Evolutionary conservation across 108 stramenopile genomes (phyloP).

Genomic region (Cyclotella atomus): DNA sequence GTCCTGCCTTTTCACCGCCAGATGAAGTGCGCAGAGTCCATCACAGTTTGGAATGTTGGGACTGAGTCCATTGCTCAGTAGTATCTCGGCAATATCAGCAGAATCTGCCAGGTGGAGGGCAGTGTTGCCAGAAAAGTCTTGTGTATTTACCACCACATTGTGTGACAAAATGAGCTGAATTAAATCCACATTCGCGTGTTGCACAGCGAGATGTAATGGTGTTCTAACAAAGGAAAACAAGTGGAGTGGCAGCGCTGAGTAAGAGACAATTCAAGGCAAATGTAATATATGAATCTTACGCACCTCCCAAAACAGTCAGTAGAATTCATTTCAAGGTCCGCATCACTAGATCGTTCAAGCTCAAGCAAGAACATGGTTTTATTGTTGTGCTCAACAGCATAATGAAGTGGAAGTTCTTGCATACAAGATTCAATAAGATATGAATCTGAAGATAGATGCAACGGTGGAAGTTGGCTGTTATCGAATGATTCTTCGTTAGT

Average conservation of each 20-base stretch:
- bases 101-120: conserved; percentile 70
- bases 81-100: conserved; percentile 51
- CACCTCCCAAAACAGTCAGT: conserved; percentile 41
- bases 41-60: conserved; percentile 88
- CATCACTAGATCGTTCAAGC: conserved; percentile 24
- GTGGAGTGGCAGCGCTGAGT: neutral
- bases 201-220: conserved; percentile 79
- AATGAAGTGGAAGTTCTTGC: conserved; percentile 37
- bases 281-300: conserved; percentile 1
- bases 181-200: conserved; percentile 47
- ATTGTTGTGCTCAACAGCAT: conserved; percentile 29
- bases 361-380: conserved; percentile 28
- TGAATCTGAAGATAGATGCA: conserved; percentile 19
- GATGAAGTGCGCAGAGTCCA: conserved; percentile 80
- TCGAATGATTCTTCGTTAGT: conserved; percentile 11
- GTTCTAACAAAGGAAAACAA: conserved; percentile 33
- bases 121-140: conserved; percentile 81
- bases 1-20: conserved; percentile 77
- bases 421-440: conserved; percentile 4
- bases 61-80: conserved; percentile 72
- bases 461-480: neutral
- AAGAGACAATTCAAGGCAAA: neutral
- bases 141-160: conserved; percentile 69
- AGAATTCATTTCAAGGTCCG: conserved; percentile 42
- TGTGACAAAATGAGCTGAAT: conserved; percentile 56